These are phyloP conservation scores for Cucurbita moschata DNA, from an alignment of 306 rosid species.

Conservation along the genomic window DNA sequence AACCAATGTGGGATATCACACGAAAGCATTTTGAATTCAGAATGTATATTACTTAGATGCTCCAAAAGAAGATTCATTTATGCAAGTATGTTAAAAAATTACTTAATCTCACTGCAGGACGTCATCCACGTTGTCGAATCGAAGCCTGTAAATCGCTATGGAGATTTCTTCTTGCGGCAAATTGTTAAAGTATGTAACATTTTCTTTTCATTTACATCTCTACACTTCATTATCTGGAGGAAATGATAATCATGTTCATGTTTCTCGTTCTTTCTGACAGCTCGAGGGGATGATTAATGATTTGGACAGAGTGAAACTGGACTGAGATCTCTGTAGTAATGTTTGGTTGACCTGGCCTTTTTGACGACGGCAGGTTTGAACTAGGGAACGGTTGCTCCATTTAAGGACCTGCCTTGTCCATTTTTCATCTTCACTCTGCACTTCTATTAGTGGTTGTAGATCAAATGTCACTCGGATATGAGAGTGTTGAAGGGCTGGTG, in stretches of 20 bases:
- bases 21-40: not conserved
- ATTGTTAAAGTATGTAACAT: conserved; percentile 51
- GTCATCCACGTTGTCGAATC: conserved; percentile 51
- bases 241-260: not conserved
- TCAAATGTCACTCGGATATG: not conserved
- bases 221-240: not conserved
- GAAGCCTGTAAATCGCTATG: conserved; percentile 56
- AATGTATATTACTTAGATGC: not conserved
- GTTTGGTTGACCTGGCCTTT: not conserved
- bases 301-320: conserved; percentile 69
- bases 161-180: conserved; percentile 88
- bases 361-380: not conserved
- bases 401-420: not conserved
- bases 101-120: conserved; percentile 41
- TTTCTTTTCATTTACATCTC: not conserved
- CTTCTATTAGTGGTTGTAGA: not conserved
- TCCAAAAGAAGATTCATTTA: not conserved
- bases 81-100: not conserved
- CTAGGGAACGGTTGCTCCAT: not conserved
- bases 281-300: conserved; percentile 75
- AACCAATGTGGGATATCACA: too few species aligned
- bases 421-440: conserved; percentile 5
- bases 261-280: conserved; percentile 20
- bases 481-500: conserved; percentile 5
- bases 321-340: conserved; percentile 16